phyloP scores from a whole-genome alignment of 768 basidiomycete species.

The Nidularia pulvinata region DNA sequence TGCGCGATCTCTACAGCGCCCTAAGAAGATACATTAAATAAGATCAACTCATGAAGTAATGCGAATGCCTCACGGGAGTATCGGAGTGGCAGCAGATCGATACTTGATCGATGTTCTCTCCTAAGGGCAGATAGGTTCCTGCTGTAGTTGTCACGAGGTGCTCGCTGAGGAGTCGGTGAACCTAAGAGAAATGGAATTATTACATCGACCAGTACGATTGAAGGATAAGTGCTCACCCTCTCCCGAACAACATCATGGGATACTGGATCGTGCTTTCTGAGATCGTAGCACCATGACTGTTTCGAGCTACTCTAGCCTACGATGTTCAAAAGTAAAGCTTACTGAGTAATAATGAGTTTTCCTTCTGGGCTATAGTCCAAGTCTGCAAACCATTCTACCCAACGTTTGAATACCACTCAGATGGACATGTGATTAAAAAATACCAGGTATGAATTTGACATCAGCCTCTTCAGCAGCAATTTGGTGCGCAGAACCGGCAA shows the following conservation, averaged over 20 bases:
- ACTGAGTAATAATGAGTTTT: conserved; percentile 62
- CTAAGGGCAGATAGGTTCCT: conserved; percentile 39
- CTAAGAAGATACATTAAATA: conserved; percentile 18
- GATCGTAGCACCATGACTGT: not conserved
- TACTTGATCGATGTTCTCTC: conserved; percentile 42
- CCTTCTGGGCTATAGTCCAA: conserved; percentile 58
- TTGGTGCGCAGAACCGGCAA: conserved; percentile 66
- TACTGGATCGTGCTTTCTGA: conserved; percentile 51
- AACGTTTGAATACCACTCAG: not conserved
- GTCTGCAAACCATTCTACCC: conserved; percentile 66
- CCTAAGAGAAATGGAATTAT: conserved; percentile 21
- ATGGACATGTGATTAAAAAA: conserved; percentile 1
- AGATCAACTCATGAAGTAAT: not conserved
- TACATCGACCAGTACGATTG: not conserved
- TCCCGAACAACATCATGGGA: conserved; percentile 35
- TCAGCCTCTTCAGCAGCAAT: conserved; percentile 49
- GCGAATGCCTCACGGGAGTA: conserved; percentile 45
- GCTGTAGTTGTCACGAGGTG: conserved; percentile 47
- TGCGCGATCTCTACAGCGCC: conserved; percentile 52
- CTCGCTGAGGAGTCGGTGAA: conserved; percentile 36
- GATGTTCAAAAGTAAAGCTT: conserved; percentile 1
- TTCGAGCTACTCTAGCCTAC: not conserved
- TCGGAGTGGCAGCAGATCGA: conserved; percentile 70
- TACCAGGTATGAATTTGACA: conserved; percentile 64
- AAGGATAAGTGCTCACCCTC: conserved; percentile 29